These are phyloP conservation scores for Trichothecium roseum DNA, from an alignment of 2,329 filamentous ascomycete species.

Conservation along the genomic window DNA sequence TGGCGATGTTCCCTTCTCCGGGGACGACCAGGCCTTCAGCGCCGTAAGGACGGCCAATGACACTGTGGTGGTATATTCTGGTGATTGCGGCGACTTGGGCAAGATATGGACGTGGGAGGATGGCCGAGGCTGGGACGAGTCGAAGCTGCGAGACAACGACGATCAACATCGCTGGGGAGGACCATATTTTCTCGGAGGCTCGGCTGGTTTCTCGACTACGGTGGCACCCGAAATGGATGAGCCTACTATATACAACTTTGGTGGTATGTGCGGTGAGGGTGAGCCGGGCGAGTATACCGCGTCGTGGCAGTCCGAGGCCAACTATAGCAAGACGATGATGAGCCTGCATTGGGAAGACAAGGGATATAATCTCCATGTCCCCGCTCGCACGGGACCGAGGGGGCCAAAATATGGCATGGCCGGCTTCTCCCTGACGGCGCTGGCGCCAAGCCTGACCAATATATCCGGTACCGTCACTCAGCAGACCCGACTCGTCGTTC, in stretches of 20 bases:
- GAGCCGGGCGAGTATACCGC: constrained; percentile 19
- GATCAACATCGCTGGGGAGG: constrained; percentile 14
- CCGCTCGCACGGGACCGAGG: constrained; percentile 47
- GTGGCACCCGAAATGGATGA: constrained; percentile 40
- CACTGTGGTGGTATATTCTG: constrained; percentile 62
- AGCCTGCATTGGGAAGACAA: constrained; percentile 33
- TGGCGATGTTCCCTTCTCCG: constrained; percentile 51
- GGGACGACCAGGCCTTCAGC: constrained; percentile 48
- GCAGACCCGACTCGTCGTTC: constrained; percentile 66
- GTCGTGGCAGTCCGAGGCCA: constrained; percentile 56
- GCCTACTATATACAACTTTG: constrained; percentile 63
- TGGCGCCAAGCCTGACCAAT: constrained; percentile 61
- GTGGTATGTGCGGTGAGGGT: constrained; percentile 70
- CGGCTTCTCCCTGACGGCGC: constrained; percentile 71
- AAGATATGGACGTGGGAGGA: constrained; percentile 59
- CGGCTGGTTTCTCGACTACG: constrained; percentile 58
- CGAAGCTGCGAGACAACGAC: constrained; percentile 9
- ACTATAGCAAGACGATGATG: constrained; percentile 75
- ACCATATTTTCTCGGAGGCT: constrained; percentile 41
- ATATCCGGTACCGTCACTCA: constrained; percentile 55
- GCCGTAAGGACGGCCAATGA: constrained; percentile 58
- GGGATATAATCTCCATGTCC: constrained; percentile 24
- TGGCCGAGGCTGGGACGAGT: constrained; percentile 25
- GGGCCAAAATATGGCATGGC: constrained; percentile 55
- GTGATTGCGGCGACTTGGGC: constrained; percentile 51